These are phyloP conservation scores for Monosporascus sp. DNA, from an alignment of 2,329 filamentous ascomycete species.

Conservation along the genomic window DNA sequence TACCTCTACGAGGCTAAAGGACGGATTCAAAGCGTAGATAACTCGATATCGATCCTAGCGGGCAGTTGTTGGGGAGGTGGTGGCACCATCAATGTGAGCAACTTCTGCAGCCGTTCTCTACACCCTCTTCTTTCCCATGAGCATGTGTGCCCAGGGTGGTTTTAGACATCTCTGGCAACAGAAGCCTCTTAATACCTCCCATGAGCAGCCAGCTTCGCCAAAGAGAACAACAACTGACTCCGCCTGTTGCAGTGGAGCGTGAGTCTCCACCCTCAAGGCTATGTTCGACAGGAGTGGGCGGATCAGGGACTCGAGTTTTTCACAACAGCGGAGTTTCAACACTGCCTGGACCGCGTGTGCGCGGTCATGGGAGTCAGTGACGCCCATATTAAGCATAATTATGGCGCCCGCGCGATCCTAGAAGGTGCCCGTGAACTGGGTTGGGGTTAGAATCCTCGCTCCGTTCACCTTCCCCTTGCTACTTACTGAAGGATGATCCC, in stretches of 20 bases:
- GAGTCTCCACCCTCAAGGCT: constrained; percentile 61
- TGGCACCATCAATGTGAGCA: constrained; percentile 69
- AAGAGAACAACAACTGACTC: too few relatives aligned
- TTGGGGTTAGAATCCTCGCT: constrained; percentile 40
- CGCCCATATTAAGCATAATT: constrained; percentile 65
- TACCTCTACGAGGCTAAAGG: constrained; percentile 69
- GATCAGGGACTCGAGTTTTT: constrained; percentile 65
- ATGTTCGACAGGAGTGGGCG: constrained; percentile 79
- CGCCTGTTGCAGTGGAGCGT: constrained; percentile 55
- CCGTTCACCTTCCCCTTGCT: neutral
- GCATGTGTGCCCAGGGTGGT: neutral
- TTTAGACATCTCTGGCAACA: neutral
- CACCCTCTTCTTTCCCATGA: neutral
- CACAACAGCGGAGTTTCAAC: constrained; percentile 66
- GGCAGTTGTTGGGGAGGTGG: constrained; percentile 80
- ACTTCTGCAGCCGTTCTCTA: neutral
- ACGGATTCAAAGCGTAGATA: constrained; percentile 49
- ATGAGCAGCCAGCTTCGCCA: neutral
- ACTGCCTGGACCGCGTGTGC: constrained; percentile 74
- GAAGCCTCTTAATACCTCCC: neutral
- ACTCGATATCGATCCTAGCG: constrained; percentile 55
- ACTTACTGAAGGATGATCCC: too few relatives aligned
- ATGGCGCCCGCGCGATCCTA: constrained; percentile 64
- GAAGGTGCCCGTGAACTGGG: constrained; percentile 71
- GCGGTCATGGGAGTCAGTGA: constrained; percentile 69